These are phyloP conservation scores for Tillandsia fasciculata DNA, from an alignment of 176 grass and related monocot genomes.

Conservation along the genomic window DNA sequence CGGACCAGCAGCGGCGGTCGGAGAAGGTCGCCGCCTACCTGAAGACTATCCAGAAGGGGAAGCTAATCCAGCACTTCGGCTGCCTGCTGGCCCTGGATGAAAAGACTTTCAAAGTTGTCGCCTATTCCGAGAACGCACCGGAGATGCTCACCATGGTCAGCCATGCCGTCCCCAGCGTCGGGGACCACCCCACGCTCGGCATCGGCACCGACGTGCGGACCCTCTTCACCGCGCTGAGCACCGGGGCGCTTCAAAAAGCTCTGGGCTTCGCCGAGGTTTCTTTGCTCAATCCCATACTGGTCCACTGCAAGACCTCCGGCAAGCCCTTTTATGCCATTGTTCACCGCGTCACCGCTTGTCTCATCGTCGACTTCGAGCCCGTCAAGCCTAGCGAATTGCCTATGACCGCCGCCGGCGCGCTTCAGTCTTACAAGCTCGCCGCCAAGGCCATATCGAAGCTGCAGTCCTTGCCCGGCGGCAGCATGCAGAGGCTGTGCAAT, in stretches of 20 bases:
- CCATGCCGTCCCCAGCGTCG: conserved; percentile 58
- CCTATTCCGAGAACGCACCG: conserved; percentile 64
- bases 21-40: conserved; percentile 84
- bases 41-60: conserved; percentile 77
- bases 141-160: conserved; percentile 81
- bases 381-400: conserved; percentile 77
- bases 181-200: conserved; percentile 43
- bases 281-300: conserved; percentile 72
- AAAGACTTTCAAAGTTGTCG: conserved; percentile 61
- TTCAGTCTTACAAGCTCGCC: conserved; percentile 94
- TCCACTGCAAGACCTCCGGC: conserved; percentile 80
- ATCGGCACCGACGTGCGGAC: conserved; percentile 56
- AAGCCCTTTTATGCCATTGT: conserved; percentile 89
- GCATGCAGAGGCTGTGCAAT: conserved; percentile 56
- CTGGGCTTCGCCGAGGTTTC: conserved; percentile 71
- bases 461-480: conserved; percentile 69
- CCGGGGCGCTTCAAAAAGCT: conserved; percentile 59
- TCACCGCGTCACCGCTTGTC: conserved; percentile 67
- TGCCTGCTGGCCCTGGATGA: conserved; percentile 81
- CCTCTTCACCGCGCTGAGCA: conserved; percentile 64
- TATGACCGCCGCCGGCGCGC: conserved; percentile 71
- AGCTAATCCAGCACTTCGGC: conserved; percentile 71
- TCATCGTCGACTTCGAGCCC: conserved; percentile 81
- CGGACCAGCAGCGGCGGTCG: conserved; percentile 21
- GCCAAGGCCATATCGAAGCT: conserved; percentile 88